These are phyloP conservation scores for Claviceps quebecensis DNA, from an alignment of 2,329 filamentous ascomycete genomes.

Conservation along the genomic window DNA sequence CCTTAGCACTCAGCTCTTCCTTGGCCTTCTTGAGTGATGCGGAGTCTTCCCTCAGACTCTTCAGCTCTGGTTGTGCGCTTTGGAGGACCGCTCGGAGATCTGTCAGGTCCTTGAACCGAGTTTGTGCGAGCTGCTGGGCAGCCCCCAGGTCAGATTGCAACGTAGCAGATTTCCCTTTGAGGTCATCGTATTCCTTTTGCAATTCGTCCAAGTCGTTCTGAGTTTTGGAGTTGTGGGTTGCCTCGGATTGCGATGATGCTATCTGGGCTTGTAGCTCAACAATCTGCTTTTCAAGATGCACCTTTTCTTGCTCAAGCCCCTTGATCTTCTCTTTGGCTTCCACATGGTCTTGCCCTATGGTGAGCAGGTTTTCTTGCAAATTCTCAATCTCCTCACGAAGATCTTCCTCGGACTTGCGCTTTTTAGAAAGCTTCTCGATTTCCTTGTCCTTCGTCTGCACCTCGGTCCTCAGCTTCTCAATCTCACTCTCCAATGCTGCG, in stretches of 20 bases:
- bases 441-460: constrained; percentile 53
- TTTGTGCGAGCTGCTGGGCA: constrained; percentile 73
- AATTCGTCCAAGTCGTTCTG: constrained; percentile 44
- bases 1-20: constrained; percentile 52
- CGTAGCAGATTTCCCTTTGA: constrained; percentile 54
- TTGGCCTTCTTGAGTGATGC: constrained; percentile 58
- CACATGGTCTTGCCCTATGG: constrained; percentile 72
- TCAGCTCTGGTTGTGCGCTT: constrained; percentile 77
- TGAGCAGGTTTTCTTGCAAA: constrained; percentile 63
- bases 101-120: constrained; percentile 74
- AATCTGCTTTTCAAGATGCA: constrained; percentile 46
- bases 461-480: constrained; percentile 36
- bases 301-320: constrained; percentile 55
- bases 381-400: constrained; percentile 76
- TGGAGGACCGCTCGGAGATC: constrained; percentile 68
- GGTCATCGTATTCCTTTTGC: constrained; percentile 45
- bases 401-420: constrained; percentile 62
- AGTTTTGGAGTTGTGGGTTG: constrained; percentile 38
- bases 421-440: constrained; percentile 56
- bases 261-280: constrained; percentile 59
- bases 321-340: constrained; percentile 67
- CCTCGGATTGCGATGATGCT: constrained; percentile 19
- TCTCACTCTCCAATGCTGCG: constrained; percentile 32
- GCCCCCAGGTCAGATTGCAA: constrained; percentile 75
- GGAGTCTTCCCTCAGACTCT: constrained; percentile 63